Evolutionary conservation across 257 asterid genomes (phyloP).

Genomic region (Solanum ahanhuiri): DNA sequence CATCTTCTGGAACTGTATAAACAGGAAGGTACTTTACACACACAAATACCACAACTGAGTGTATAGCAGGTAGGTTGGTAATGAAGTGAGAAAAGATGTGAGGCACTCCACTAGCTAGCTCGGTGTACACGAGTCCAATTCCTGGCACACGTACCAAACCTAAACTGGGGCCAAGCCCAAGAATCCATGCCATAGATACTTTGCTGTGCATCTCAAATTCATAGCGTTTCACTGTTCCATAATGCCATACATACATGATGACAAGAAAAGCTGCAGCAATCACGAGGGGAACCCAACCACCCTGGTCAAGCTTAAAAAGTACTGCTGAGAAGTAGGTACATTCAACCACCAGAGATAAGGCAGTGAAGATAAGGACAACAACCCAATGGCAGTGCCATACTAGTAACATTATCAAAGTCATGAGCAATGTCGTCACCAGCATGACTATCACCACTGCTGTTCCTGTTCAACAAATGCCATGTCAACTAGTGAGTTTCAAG

Average conservation of each 20-base stretch:
- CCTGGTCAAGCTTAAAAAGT: conserved; percentile 79
- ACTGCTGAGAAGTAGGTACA: conserved; percentile 85
- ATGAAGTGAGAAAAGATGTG: conserved; percentile 92
- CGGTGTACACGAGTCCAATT: conserved; percentile 90
- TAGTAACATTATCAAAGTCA: conserved; percentile 78
- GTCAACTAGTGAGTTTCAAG: not conserved
- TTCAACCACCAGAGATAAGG: conserved; percentile 71
- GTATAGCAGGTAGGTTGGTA: conserved; percentile 90
- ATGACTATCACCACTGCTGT: conserved; percentile 93
- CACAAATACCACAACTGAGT: conserved; percentile 64
- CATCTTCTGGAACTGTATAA: conserved; percentile 39
- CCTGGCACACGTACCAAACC: conserved; percentile 99
- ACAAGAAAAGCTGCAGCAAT: conserved; percentile 79
- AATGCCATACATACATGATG: conserved; percentile 92
- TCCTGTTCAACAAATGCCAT: conserved; percentile 34
- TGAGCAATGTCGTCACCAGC: conserved; percentile 89
- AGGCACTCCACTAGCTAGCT: conserved; percentile 95
- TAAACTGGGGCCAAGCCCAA: conserved; percentile 91
- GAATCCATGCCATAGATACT: conserved; percentile 92
- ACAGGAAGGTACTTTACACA: conserved; percentile 51
- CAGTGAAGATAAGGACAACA: conserved; percentile 68
- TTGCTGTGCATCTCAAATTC: conserved; percentile 96
- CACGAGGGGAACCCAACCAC: conserved; percentile 98
- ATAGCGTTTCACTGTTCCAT: conserved; percentile 74
- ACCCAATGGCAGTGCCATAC: conserved; percentile 98